A percentile compares a stretch with the other conserved stretches of the same genome.
Conservation (phyloP, 805 yeast species). For the Hanseniaspora lachancei region DNA sequence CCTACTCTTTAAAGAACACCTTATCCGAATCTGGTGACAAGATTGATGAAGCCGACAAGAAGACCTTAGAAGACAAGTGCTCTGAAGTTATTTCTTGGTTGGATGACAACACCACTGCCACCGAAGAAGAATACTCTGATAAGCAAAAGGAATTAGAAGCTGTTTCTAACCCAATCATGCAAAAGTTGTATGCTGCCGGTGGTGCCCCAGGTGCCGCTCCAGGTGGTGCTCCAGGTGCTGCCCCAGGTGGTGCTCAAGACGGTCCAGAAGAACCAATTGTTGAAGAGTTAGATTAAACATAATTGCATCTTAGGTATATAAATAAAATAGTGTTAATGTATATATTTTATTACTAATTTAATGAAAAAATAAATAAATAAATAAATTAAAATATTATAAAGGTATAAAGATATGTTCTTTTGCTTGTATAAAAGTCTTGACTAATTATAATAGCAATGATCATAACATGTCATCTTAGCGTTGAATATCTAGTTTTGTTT, state of each 20-base stretch:
- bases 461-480: neutral
- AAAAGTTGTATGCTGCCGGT: conserved; percentile 82
- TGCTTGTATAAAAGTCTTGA: too few species aligned
- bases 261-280: conserved; percentile 61
- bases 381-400: neutral
- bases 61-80: conserved; percentile 67
- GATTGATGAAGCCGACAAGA: conserved; percentile 58
- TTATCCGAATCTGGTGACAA: conserved; percentile 69
- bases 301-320: neutral
- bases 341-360: neutral
- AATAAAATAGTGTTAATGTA: conserved; percentile 3
- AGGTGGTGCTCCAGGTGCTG: conserved; percentile 55
- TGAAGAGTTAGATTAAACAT: conserved; percentile 36
- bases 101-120: conserved; percentile 82
- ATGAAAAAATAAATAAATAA: neutral
- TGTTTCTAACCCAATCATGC: conserved; percentile 91
- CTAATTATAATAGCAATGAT: too few species aligned
- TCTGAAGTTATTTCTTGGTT: conserved; percentile 82
- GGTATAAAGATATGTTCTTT: too few species aligned
- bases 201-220: conserved; percentile 74
- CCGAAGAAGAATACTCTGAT: conserved; percentile 84
- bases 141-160: conserved; percentile 95
- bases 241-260: conserved; percentile 52
- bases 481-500: neutral
- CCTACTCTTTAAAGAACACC: conserved; percentile 84